Evolutionary conservation across 441 rosid genomes (phyloP).

Genomic region (Erodium chrysanthum): DNA sequence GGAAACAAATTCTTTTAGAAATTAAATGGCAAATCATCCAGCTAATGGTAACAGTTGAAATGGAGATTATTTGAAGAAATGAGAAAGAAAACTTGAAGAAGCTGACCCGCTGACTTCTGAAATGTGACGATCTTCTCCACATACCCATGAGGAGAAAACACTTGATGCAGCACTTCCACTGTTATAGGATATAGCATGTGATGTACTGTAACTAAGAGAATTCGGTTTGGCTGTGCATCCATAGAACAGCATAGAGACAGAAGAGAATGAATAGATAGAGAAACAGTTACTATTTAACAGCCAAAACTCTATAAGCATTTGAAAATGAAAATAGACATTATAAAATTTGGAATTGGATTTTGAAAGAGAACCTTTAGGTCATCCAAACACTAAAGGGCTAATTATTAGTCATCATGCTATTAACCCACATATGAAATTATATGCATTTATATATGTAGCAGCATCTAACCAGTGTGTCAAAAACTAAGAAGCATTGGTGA

Average conservation of each 20-base stretch:
- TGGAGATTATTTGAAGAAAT: conserved; percentile 17
- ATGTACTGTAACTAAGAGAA: conserved; percentile 5
- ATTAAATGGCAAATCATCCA: conserved; percentile 15
- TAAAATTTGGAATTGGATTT: conserved; percentile 5
- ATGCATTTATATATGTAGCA: background rate
- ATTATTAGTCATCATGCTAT: background rate
- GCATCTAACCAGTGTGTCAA: background rate
- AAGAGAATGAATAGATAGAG: conserved; percentile 36
- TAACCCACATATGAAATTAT: background rate
- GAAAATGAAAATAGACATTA: background rate
- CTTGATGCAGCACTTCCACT: conserved; percentile 7
- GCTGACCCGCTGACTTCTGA: conserved; percentile 9
- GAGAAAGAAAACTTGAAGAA: conserved; percentile 28
- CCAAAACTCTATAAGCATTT: conserved; percentile 1
- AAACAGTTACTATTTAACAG: conserved; percentile 19
- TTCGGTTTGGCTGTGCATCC: conserved; percentile 58
- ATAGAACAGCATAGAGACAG: conserved; percentile 45
- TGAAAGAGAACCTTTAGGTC: background rate
- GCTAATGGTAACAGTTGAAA: conserved; percentile 14
- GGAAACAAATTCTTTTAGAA: conserved; percentile 14
- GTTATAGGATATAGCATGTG: conserved; percentile 2
- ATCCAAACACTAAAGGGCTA: background rate
- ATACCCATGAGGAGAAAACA: conserved; percentile 6
- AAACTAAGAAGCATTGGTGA: background rate
- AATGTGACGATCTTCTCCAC: conserved; percentile 6